A percentile compares a stretch with the other conserved stretches of the same genome.
These are phyloP conservation scores for Dactylonectria estremocensis DNA, from an alignment of 2,329 filamentous ascomycete species.

Conservation along the genomic window DNA sequence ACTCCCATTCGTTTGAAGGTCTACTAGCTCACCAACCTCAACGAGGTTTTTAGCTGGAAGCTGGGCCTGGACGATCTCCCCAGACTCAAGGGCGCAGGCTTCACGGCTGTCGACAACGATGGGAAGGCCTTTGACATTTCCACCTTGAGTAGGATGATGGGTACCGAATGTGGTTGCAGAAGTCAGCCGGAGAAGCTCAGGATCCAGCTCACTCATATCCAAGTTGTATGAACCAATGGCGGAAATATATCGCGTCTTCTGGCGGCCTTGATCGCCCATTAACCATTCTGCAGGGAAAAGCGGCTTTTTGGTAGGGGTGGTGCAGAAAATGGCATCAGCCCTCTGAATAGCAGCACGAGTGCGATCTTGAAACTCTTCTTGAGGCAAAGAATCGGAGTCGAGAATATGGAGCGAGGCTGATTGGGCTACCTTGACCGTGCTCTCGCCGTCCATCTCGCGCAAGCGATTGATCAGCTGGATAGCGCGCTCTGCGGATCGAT, in stretches of 20 bases:
- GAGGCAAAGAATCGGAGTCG: neutral
- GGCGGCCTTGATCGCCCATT: neutral
- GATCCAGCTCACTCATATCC: neutral
- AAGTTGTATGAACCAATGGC: neutral
- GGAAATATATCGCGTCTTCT: neutral
- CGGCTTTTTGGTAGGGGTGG: neutral
- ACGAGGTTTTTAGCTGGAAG: neutral
- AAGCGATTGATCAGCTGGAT: constrained; percentile 21
- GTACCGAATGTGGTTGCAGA: neutral
- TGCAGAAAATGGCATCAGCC: neutral
- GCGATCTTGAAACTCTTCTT: neutral
- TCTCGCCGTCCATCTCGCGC: neutral
- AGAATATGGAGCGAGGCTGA: neutral
- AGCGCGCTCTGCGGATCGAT: constrained; percentile 39
- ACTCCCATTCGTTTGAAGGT: neutral
- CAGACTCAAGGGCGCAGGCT: neutral
- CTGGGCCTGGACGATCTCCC: neutral
- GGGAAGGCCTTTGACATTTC: neutral
- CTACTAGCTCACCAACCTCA: neutral
- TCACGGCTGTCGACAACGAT: neutral
- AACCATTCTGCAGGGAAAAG: neutral
- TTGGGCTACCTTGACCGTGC: neutral
- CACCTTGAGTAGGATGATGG: neutral
- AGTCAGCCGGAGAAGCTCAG: neutral
- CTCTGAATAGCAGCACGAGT: neutral